These are phyloP conservation scores for Steccherinum ochraceum DNA, from an alignment of 768 basidiomycete species.

Conservation along the genomic window DNA sequence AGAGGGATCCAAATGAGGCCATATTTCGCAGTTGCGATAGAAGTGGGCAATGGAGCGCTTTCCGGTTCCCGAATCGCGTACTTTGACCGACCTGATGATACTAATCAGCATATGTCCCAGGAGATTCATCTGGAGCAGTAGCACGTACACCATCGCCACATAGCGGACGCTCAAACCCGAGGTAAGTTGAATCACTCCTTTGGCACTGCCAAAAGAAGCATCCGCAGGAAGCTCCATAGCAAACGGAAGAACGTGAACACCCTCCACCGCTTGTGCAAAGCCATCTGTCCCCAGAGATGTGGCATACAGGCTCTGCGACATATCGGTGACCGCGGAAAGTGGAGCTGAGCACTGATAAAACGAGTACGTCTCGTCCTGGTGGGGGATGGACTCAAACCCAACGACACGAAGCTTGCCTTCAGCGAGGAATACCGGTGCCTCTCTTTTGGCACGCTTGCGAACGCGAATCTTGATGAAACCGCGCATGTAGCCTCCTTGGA, in stretches of 20 bases:
- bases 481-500: constrained; percentile 71
- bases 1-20: constrained; percentile 65
- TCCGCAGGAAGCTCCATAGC: constrained; percentile 58
- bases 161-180: constrained; percentile 67
- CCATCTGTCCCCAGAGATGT: constrained; percentile 52
- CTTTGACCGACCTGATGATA: constrained; percentile 55
- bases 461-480: constrained; percentile 68
- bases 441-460: constrained; percentile 46
- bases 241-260: constrained; percentile 68
- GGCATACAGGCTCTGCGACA: constrained; percentile 35
- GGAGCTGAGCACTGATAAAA: constrained; percentile 74
- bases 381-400: constrained; percentile 72
- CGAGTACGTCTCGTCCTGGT: constrained; percentile 56
- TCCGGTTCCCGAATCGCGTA: constrained; percentile 56
- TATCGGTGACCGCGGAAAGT: constrained; percentile 44
- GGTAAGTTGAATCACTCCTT: constrained; percentile 50
- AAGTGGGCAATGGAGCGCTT: constrained; percentile 82
- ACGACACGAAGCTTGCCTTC: constrained; percentile 76
- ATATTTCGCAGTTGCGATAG: constrained; percentile 76
- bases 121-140: not conserved
- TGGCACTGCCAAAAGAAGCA: constrained; percentile 42
- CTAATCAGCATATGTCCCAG: not conserved
- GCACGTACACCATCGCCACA: constrained; percentile 70
- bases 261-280: constrained; percentile 56
- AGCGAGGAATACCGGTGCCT: constrained; percentile 55